Percentiles rank a stretch among this genome's conserved stretches.
phyloP scores from a whole-genome alignment of 345 rosid species.

The Reutealis trisperma region DNA sequence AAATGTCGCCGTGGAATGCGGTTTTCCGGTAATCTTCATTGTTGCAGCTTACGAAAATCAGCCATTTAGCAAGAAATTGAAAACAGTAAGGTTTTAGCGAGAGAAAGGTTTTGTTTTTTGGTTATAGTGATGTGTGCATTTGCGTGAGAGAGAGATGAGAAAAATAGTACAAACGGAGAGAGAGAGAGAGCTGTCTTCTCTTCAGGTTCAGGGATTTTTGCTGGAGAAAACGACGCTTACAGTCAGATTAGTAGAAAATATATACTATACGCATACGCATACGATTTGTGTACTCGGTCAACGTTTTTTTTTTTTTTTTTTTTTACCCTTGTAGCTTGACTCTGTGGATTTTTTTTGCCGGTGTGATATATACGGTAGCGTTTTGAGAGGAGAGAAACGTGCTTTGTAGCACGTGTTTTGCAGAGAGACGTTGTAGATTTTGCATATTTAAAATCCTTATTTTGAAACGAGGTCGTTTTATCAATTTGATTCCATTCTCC shows the following conservation, averaged over 20 bases:
- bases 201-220: neutral
- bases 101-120: neutral
- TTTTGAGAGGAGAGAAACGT: conserved; percentile 1
- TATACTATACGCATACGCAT: neutral
- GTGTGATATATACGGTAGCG: neutral
- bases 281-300: neutral
- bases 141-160: neutral
- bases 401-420: neutral
- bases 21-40: conserved; percentile 76
- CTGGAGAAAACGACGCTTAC: neutral
- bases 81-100: neutral
- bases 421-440: neutral
- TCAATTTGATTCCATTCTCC: no score
- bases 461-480: neutral
- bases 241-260: no score
- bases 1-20: conserved; percentile 48
- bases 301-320: neutral
- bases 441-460: neutral
- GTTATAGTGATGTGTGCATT: neutral
- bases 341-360: neutral
- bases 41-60: conserved; percentile 3
- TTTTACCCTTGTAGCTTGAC: neutral
- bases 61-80: conserved; percentile 23
- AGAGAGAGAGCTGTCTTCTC: neutral
- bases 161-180: neutral